Base-by-base conservation (phyloP, 768 basidiomycete genomes). In the Suillus clintonianus region DNA sequence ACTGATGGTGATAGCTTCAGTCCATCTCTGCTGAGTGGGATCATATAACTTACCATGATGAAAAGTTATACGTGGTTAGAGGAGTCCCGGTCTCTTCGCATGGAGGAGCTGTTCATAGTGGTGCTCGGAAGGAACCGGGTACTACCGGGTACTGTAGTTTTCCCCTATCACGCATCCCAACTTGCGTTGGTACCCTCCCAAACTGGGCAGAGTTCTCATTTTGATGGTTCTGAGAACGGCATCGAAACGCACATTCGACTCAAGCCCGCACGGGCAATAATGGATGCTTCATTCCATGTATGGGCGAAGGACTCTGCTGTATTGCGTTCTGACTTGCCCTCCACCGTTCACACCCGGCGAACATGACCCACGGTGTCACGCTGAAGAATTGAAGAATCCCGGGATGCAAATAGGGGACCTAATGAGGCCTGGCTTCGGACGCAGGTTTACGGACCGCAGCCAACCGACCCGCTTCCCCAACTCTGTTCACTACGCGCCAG, bases 41-140 rank as follows among this genome's bases (percentile, higher is more conserved):
- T 11, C 17, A 56, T 4, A 4, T 30, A 3, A 64, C 72, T 30
- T 34, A 79, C 82, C 82, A 83, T 82, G 66, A 67, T 62, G 50
- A 53, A 10, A 32, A 2, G 50, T 32, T 32, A 11, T 5, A 5
- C 30, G 51, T 53, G 32, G 51, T 19, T 32, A 27, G 19, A 22
- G n/a, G 43, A 45, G 10, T 8, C 8, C 42, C 19, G 3, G 19
- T 42, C 42, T 42, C 42, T 42, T 19, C 42, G 19, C 42, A 19
- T 27, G 27, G 39, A 41, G 39, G 39, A 41, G 17, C 41, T 41
- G 41, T 17, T 7, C 7, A 41, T 15, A 15, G 39, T 14, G 17
- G 39, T 14, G 17, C 15, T 15, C 41, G 41, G 50, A 51, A 30
- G 27, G 17, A 30, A 30, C 50, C 48, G 48, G 48, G 3, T 27